A percentile compares a stretch with the other conserved stretches of the same genome.
These are phyloP conservation scores for Fusarium sterilihyphosum DNA, from an alignment of 2,329 filamentous ascomycete species.

Conservation along the genomic window DNA sequence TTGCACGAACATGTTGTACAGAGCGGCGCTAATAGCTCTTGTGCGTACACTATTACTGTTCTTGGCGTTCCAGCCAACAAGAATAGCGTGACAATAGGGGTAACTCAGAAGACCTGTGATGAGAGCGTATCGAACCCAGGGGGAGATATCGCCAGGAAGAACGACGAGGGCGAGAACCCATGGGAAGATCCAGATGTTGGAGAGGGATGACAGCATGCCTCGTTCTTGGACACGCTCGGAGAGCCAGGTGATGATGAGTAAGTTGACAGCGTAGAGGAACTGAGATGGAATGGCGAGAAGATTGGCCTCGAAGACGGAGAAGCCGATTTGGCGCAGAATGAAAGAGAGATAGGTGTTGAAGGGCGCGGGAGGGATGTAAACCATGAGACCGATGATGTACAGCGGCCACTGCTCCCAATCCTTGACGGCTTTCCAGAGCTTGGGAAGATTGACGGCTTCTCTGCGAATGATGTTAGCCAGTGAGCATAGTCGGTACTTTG, in stretches of 20 bases:
- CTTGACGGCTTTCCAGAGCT: constrained; percentile 61
- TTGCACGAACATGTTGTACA: constrained; percentile 69
- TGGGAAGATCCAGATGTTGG: constrained; percentile 62
- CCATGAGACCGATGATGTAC: constrained; percentile 59
- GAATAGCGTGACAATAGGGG: constrained; percentile 56
- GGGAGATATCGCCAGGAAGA: constrained; percentile 48
- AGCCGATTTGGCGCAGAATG: constrained; percentile 55
- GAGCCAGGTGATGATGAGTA: constrained; percentile 58
- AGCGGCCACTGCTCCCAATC: constrained; percentile 70
- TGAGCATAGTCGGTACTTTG: rapidly evolving
- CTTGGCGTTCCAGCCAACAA: constrained; percentile 68
- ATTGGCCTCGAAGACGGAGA: constrained; percentile 57
- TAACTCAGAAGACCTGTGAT: constrained; percentile 55
- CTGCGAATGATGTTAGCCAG: constrained; percentile 48
- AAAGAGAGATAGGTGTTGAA: constrained; percentile 57
- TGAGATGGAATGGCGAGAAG: constrained; percentile 57
- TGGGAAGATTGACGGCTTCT: constrained; percentile 44
- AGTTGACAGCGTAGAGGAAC: constrained; percentile 56
- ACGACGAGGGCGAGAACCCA: constrained; percentile 57
- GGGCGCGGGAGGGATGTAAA: constrained; percentile 55
- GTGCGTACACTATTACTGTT: constrained; percentile 72
- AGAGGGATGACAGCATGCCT: constrained; percentile 55
- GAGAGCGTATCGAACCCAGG: constrained; percentile 56
- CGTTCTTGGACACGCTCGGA: constrained; percentile 57
- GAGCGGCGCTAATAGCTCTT: constrained; percentile 66